Base-by-base conservation (phyloP, 352 stramenopile genomes). In the Globisporangium perplexum region DNA sequence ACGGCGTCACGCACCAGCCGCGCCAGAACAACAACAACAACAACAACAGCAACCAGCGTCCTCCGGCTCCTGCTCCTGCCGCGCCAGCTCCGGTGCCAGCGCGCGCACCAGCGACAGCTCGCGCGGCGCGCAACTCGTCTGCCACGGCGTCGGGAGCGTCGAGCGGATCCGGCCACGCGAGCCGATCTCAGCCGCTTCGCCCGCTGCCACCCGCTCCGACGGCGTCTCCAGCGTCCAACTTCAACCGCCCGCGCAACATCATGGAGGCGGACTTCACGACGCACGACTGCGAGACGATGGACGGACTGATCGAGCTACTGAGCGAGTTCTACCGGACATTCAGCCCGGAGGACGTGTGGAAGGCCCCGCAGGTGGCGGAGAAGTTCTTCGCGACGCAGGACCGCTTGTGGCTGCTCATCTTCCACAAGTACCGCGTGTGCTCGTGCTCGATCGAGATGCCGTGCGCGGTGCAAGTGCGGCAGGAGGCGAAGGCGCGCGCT, bases 351-450 rank as follows among this genome's bases (percentile, higher is more conserved):
- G 83, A 93, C 46, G 67, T 67, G 43, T 91, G 83, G 83, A 93
- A 91, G 63, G 83, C 77, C 1, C 56, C 61, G 14, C 78, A 93
- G 41, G 83, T 93, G 10, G 77, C 83, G 2, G 79, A 90, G 35
- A 91, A 91, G 62, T 93, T 91, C 51, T 88, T 90, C 51, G 44
- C 67, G 18, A 86, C 77, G 12, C 81, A 93, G 54, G 72, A 89
- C 33, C 79, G 78, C 5, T 47, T 93, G 46, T 93, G 83, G 83
- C 61, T 88, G 17, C 57, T 89, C n/a, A 86, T 93, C 24, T 91
- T 88, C 55, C 83, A 93, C 71, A 91, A 91, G 68, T 93, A 93
- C 67, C 69, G 68, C 43, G 83, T 93, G 35, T 93, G 80, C 56
- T 88, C 80, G 50, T 93, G 83, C 61, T 86, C 79, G 23, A 87